These are phyloP conservation scores for Pestalotiopsis sp. DNA, from an alignment of 2,329 filamentous ascomycete genomes.

Conservation along the genomic window DNA sequence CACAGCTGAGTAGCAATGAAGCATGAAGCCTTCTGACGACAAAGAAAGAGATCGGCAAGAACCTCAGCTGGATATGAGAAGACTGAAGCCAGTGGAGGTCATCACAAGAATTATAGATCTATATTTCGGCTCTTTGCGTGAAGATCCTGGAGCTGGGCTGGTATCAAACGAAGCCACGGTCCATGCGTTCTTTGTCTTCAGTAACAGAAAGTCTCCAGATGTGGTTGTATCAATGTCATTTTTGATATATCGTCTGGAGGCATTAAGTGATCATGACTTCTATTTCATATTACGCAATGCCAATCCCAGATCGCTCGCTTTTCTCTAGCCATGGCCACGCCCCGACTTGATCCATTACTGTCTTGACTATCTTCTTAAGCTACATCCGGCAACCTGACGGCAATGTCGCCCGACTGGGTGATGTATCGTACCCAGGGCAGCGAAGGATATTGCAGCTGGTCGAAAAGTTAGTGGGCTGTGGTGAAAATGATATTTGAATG, in stretches of 20 bases:
- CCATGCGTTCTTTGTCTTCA: slow-evolving; percentile 4
- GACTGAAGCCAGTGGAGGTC: neutral
- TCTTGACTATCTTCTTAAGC: slow-evolving; percentile 48
- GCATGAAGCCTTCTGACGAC: neutral
- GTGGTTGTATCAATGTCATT: neutral
- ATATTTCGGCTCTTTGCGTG: neutral
- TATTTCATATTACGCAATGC: slow-evolving; percentile 7
- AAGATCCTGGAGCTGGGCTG: neutral
- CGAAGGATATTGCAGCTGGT: slow-evolving; percentile 93
- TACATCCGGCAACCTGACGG: slow-evolving; percentile 89
- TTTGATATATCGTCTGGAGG: neutral
- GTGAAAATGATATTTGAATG: neutral
- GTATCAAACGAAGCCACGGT: neutral
- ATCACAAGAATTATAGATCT: neutral
- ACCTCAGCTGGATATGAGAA: neutral
- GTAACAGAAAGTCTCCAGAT: neutral
- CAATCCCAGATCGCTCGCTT: slow-evolving; percentile 9
- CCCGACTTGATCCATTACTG: neutral
- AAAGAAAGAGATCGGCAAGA: neutral
- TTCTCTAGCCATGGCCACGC: slow-evolving; percentile 12
- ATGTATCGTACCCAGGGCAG: slow-evolving; percentile 98
- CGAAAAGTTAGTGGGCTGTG: neutral
- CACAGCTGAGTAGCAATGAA: neutral
- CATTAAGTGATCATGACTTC: slow-evolving; percentile 3
- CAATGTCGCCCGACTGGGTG: slow-evolving; percentile 96